Conservation (phyloP, 2,329 filamentous ascomycete species). For the Botrytis hyacinthi region DNA sequence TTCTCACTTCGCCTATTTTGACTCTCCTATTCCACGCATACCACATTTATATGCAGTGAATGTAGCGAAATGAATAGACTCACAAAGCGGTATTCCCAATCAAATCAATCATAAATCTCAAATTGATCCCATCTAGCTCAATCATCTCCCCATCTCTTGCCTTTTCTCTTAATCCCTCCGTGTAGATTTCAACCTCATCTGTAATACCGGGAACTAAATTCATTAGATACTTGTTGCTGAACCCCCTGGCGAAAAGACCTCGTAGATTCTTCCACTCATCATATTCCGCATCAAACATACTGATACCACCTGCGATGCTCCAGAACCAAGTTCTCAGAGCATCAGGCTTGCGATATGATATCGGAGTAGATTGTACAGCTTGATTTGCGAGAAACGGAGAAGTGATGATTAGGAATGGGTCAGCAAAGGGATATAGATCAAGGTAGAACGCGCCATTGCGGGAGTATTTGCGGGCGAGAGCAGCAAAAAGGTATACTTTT, state of each 20-base stretch:
- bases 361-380: constrained; percentile 24
- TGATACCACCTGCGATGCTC: constrained; percentile 22
- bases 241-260: constrained; percentile 31
- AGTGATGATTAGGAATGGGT: constrained; percentile 26
- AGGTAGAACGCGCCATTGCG: constrained; percentile 28
- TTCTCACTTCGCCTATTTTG: background rate
- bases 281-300: constrained; percentile 28
- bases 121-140: constrained; percentile 24
- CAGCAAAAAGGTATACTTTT: constrained; percentile 25
- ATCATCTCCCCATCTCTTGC: constrained; percentile 27
- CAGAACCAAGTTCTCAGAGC: constrained; percentile 24
- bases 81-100: constrained; percentile 26
- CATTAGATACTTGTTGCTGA: constrained; percentile 26
- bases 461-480: constrained; percentile 22
- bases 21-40: background rate
- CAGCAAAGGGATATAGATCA: constrained; percentile 31
- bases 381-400: constrained; percentile 27
- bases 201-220: constrained; percentile 26
- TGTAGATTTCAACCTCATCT: constrained; percentile 23
- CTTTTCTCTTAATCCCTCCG: constrained; percentile 20
- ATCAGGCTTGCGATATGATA: constrained; percentile 23
- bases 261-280: constrained; percentile 30
- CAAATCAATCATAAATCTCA: constrained; percentile 31
- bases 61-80: background rate
- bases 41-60: background rate